Evolutionary conservation across 352 stramenopile species (phyloP).

Genomic region (Aphanomyces stellatus): DNA sequence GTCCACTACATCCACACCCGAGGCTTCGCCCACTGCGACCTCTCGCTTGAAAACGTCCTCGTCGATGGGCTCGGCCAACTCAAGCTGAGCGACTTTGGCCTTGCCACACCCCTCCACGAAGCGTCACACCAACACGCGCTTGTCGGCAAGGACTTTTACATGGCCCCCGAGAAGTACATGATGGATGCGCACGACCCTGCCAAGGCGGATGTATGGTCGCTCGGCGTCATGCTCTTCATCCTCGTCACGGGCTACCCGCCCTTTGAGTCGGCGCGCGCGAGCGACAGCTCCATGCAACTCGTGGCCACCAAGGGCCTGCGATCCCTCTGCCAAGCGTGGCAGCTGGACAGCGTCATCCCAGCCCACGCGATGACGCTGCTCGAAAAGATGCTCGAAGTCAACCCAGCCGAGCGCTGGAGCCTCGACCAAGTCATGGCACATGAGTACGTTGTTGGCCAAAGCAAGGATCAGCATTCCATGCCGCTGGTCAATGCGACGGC

Average conservation of each 20-base stretch:
- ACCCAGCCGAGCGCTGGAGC: constrained; percentile 43
- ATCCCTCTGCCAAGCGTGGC: constrained; percentile 63
- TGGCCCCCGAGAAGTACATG: constrained; percentile 36
- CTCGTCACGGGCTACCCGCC: constrained; percentile 87
- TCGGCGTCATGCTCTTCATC: constrained; percentile 91
- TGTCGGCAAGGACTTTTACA: constrained; percentile 32
- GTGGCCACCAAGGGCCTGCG: constrained; percentile 61
- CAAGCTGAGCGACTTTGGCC: constrained; percentile 74
- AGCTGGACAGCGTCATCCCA: constrained; percentile 33
- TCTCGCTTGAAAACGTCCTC: constrained; percentile 79
- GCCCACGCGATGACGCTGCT: constrained; percentile 58
- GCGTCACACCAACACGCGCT: constrained; percentile 18
- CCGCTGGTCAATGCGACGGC: no score
- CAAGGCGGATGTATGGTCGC: constrained; percentile 86
- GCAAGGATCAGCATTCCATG: no score
- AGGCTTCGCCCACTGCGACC: constrained; percentile 66
- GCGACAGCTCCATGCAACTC: constrained; percentile 85
- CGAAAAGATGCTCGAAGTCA: constrained; percentile 51
- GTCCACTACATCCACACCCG: constrained; percentile 60
- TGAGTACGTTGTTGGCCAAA: constrained; percentile 20
- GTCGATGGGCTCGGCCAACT: constrained; percentile 53
- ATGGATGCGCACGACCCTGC: constrained; percentile 26
- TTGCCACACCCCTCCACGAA: constrained; percentile 36
- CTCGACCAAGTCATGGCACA: constrained; percentile 57
- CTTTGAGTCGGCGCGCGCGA: constrained; percentile 75